Base-by-base conservation (phyloP, 148 eudicot genomes). In the Silene latifolia region DNA sequence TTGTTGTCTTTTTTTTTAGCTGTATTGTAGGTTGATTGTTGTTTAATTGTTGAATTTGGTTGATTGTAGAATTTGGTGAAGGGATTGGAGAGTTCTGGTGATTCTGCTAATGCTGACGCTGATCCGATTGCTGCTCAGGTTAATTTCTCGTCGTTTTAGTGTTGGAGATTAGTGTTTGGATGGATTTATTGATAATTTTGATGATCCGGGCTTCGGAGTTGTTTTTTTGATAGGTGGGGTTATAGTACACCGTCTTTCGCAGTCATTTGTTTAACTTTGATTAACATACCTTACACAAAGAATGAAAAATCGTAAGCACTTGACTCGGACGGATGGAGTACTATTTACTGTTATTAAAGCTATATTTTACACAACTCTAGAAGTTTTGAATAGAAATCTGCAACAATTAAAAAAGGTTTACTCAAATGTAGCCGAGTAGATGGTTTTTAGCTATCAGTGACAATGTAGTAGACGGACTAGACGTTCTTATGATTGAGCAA, bases 1-100 rank as follows among this genome's bases (percentile, higher is more conserved):
- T 20, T 60, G 64, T 60, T 21, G 64, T 19, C 64, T n/a, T n/a
- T 60, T 60, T 8, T 17, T 32, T 66, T 29, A 13, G 20, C 62
- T 29, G 59, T 21, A n/a, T 19, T 63, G 35, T 54, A 63, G 25
- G 14, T 63, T 67, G 63, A 4, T 51, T 23, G n/a, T 15, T 39
- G 71, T 62, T 47, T n/a, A 6, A 6, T 9, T 35, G 19, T 21
- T 57, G 4, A 9, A 39, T 18, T 29, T 48, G 35, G 24, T 42
- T 59, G 54, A 18, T 17, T 58, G 15, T 54, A 93, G 98, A 78
- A 84, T 20, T 42, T 89, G 82, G 82, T 91, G 64, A 89, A 89
- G 79, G 87, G 87, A 14, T 17, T 80, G 59, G 96, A 90, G 74
- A 86, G 77, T n/a, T 73, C 84, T 0, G 91, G 89, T 69, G 88